Evolutionary conservation across 345 rosid species (phyloP).

Genomic region (Noccaea caerulescens): DNA sequence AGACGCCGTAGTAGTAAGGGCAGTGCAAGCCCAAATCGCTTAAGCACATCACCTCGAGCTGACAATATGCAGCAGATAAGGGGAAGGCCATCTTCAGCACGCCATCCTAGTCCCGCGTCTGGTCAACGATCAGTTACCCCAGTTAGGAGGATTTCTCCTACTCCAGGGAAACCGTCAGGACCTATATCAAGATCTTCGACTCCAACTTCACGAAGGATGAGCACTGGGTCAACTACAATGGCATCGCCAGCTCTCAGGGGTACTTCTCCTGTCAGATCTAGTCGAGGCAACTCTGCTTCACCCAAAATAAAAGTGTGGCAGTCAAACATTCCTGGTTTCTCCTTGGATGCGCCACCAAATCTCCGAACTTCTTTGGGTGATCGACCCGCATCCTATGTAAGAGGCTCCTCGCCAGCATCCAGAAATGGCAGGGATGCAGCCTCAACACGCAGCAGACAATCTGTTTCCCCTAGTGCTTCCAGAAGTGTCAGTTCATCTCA

Average conservation of each 20-base stretch:
- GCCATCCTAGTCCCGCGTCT: slow-evolving; percentile 71
- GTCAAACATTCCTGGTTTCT: slow-evolving; percentile 89
- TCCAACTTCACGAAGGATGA: slow-evolving; percentile 76
- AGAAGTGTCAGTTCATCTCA: slow-evolving; percentile 90
- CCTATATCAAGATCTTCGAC: slow-evolving; percentile 73
- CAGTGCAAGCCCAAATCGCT: slow-evolving; percentile 95
- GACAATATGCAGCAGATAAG: slow-evolving; percentile 68
- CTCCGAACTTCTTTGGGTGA: slow-evolving; percentile 93
- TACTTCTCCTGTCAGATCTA: slow-evolving; percentile 70
- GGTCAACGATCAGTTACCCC: slow-evolving; percentile 64
- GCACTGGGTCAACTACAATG: slow-evolving; percentile 56
- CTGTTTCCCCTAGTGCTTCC: slow-evolving; percentile 91
- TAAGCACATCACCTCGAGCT: slow-evolving; percentile 88
- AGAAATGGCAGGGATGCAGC: slow-evolving; percentile 72
- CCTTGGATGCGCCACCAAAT: slow-evolving; percentile 97
- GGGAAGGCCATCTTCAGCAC: slow-evolving; percentile 84
- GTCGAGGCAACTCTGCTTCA: slow-evolving; percentile 84
- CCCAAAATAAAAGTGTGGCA: slow-evolving; percentile 95
- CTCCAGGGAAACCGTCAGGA: slow-evolving; percentile 59
- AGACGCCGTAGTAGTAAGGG: slow-evolving; percentile 89
- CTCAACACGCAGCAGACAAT: slow-evolving; percentile 70
- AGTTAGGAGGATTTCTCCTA: slow-evolving; percentile 73
- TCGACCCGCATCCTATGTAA: slow-evolving; percentile 88
- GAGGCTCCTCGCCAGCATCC: slow-evolving; percentile 99
- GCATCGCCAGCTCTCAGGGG: slow-evolving; percentile 65